Evolutionary conservation across 192 early-diverging fungal species (phyloP), one percentile per base, ranked within the genome.

Genomic region (Entomortierella parvispora): DNA sequence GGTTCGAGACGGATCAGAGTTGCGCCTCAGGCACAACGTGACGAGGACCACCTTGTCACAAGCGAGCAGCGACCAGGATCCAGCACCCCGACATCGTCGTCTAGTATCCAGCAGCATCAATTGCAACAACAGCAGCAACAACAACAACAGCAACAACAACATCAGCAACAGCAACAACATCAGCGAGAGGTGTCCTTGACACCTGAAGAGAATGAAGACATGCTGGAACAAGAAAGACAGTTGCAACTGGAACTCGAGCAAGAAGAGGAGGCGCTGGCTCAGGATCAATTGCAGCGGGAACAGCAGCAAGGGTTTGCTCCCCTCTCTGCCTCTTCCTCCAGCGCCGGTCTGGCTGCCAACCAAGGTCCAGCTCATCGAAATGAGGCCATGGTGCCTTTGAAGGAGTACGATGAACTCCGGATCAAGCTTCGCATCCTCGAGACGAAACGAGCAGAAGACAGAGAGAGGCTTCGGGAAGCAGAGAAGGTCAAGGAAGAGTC

Each of bases 341-440:
- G 31, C 14, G 33, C 18, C 3, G 23, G 25, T 31, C 7, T 32
- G 77, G 45, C 28, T 28, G 28, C 20, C 8, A 40, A 12, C 22
- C 18, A 20, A 17, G 26, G 23, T 29, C 17, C 25, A 31, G 48
- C 26, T 34, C 62, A 65, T 26, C 47, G 48, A 25, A 32, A 25
- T 1, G 61, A 75, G 37, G 50, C 43, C 4, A 84, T 69, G n/a
- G 82, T 92, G 5, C 68, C 90, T 12, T 28, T 89, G 25, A 90
- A 90, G 74, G 91, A 96, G 46, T 84, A 88, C 59, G 94, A 95
- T 59, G 94, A 95, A 53, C 77, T 96, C 32, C 87, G 90, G 14
- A 79, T 93, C 49, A 93, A 94, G 70, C 80, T 95, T 28, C 83
- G 83, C 57, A 86, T 91, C 42, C 79, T 96, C 17, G 94, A 97